These are phyloP conservation scores for Stromatinia cepivora DNA, from an alignment of 2,329 filamentous ascomycete genomes.

Conservation along the genomic window DNA sequence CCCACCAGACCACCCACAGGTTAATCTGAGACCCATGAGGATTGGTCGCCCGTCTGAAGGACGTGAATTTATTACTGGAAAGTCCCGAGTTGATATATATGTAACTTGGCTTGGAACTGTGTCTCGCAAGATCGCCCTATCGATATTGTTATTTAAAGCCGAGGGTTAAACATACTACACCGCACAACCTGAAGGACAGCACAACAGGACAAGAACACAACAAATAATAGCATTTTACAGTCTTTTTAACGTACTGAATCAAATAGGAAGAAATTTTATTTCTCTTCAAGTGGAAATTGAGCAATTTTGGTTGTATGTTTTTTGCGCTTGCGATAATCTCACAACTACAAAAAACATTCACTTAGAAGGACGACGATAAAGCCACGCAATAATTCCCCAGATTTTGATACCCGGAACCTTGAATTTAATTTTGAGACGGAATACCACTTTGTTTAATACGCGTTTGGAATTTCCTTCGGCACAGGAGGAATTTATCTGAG, in stretches of 20 bases:
- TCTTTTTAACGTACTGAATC: not conserved
- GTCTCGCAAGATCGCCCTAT: conserved; percentile 23
- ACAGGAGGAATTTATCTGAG: not conserved
- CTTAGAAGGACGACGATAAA: not conserved
- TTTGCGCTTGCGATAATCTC: conserved; percentile 11
- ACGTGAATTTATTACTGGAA: conserved; percentile 10
- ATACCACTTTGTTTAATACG: not conserved
- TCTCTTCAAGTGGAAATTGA: not conserved
- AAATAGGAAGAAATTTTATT: not conserved
- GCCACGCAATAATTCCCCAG: no score
- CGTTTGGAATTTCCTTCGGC: not conserved
- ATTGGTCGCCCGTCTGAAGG: conserved; percentile 22
- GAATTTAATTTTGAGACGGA: not conserved
- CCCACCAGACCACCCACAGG: conserved; percentile 8
- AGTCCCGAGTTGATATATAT: conserved; percentile 7
- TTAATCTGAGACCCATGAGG: conserved; percentile 15
- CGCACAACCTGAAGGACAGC: not conserved
- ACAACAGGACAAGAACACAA: conserved; percentile 6
- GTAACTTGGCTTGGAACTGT: not conserved
- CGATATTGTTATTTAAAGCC: conserved; percentile 20
- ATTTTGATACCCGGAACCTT: not conserved
- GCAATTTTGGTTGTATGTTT: not conserved
- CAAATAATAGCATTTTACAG: not conserved
- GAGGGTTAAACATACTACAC: conserved; percentile 1
- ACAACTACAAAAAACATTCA: not conserved